Evolutionary conservation across 192 early-diverging fungal genomes (phyloP).

Genomic region (Bifiguratus adelaidae): DNA sequence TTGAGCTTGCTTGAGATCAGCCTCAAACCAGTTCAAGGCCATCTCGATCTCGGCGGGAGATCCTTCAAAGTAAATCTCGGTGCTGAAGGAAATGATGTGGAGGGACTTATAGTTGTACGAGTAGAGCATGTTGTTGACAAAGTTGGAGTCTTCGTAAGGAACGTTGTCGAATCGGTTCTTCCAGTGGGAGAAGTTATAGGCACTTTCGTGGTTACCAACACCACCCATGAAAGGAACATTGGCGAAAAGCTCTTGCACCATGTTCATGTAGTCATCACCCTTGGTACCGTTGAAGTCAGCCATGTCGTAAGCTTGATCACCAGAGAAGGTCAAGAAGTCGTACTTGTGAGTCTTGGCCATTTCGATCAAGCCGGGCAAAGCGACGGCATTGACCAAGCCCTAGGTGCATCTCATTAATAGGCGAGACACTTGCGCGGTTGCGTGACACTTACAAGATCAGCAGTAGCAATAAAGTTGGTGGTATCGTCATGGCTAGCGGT

Average conservation of each 20-base stretch:
- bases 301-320: conserved; percentile 22
- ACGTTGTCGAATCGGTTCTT: conserved; percentile 20
- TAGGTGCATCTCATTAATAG: background rate
- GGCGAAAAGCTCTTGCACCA: conserved; percentile 11
- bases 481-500: conserved; percentile 2
- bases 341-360: conserved; percentile 12
- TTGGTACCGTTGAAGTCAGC: conserved; percentile 16
- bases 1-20: conserved; percentile 12
- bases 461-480: conserved; percentile 16
- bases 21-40: conserved; percentile 13
- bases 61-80: conserved; percentile 12
- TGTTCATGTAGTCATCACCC: conserved; percentile 20
- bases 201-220: conserved; percentile 18
- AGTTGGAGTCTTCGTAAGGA: conserved; percentile 13
- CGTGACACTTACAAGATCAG: conserved; percentile 14
- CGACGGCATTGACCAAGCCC: conserved; percentile 19
- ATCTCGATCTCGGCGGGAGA: conserved; percentile 5
- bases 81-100: conserved; percentile 16
- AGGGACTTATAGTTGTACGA: conserved; percentile 18
- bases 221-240: conserved; percentile 15
- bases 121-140: conserved; percentile 9
- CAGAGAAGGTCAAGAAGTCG: conserved; percentile 15
- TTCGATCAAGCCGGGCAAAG: conserved; percentile 3
- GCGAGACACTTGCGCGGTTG: background rate
- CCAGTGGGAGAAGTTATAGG: conserved; percentile 19